These are phyloP conservation scores for Exophiala phaeomuriformis DNA, from an alignment of 2,329 filamentous ascomycete species.

Conservation along the genomic window DNA sequence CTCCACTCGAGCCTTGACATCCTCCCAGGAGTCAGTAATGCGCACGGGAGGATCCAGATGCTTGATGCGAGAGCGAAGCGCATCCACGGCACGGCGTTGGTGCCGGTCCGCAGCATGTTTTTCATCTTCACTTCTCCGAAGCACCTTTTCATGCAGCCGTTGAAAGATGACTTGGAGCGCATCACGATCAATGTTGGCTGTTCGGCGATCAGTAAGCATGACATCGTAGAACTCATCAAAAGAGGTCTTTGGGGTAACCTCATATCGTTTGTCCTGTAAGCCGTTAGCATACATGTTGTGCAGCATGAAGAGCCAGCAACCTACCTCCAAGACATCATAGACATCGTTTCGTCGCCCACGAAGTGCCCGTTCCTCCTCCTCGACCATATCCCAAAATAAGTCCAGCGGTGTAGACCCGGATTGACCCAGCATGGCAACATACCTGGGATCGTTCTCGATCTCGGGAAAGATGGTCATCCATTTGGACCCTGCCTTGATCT, in stretches of 20 bases:
- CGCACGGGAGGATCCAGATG: constrained; percentile 78
- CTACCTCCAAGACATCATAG: constrained; percentile 78
- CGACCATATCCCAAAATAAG: constrained; percentile 90
- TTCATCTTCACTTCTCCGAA: constrained; percentile 75
- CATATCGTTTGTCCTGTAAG: constrained; percentile 75
- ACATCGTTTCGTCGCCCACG: constrained; percentile 75
- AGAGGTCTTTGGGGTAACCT: constrained; percentile 76
- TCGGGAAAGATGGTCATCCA: constrained; percentile 75
- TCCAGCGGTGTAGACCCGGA: constrained; percentile 78
- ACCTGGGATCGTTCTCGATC: constrained; percentile 74
- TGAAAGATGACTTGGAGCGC: constrained; percentile 76
- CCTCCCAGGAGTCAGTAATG: constrained; percentile 76
- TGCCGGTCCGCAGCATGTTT: constrained; percentile 73
- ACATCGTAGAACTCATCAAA: constrained; percentile 80
- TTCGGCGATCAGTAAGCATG: constrained; percentile 79
- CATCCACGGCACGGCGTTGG: constrained; percentile 76
- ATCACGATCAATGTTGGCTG: constrained; percentile 76
- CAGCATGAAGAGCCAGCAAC: constrained; percentile 28
- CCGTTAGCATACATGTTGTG: constrained; percentile 33
- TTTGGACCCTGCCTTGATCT: constrained; percentile 82
- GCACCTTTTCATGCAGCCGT: constrained; percentile 77
- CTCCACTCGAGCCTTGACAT: constrained; percentile 70
- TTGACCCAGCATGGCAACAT: constrained; percentile 74
- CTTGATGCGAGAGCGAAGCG: constrained; percentile 78
- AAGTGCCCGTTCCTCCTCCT: constrained; percentile 85